These are phyloP conservation scores for Chlorella variabilis DNA, from an alignment of 163 green algal genomes.

Conservation along the genomic window DNA sequence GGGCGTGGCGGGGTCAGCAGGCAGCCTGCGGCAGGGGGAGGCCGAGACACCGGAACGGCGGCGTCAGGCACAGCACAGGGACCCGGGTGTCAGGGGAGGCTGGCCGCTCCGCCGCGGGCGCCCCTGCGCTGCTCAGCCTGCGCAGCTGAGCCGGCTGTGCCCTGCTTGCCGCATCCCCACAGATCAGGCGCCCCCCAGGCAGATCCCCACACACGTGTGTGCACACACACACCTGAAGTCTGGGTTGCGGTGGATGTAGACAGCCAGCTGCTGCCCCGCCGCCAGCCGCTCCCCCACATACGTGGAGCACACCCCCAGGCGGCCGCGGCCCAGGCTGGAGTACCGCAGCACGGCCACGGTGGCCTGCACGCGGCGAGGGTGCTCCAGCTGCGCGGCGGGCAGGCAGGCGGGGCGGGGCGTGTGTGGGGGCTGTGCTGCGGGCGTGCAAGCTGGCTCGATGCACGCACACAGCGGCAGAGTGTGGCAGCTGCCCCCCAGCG, in stretches of 20 bases:
- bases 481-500: too few species aligned
- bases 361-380: constrained; percentile 35
- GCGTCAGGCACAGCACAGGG: too few species aligned
- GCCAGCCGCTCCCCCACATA: constrained; percentile 37
- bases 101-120: too few species aligned
- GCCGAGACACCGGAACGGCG: constrained; percentile 76
- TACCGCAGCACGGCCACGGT: constrained; percentile 52
- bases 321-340: constrained; percentile 11
- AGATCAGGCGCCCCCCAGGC: neutral
- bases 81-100: too few species aligned
- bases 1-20: constrained; percentile 62
- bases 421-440: neutral
- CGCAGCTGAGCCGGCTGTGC: too few species aligned
- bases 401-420: neutral
- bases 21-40: constrained; percentile 68
- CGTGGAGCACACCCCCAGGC: constrained; percentile 39
- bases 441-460: too few species aligned
- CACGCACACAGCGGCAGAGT: neutral
- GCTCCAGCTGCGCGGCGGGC: constrained; percentile 22
- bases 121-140: too few species aligned
- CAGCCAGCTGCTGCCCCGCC: constrained; percentile 31
- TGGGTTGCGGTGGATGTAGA: constrained; percentile 48
- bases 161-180: too few species aligned
- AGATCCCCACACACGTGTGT: constrained; percentile 75
- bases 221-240: constrained; percentile 60